Evolutionary conservation across 441 rosid genomes (phyloP).

Genomic region (Populus trichocarpa): DNA sequence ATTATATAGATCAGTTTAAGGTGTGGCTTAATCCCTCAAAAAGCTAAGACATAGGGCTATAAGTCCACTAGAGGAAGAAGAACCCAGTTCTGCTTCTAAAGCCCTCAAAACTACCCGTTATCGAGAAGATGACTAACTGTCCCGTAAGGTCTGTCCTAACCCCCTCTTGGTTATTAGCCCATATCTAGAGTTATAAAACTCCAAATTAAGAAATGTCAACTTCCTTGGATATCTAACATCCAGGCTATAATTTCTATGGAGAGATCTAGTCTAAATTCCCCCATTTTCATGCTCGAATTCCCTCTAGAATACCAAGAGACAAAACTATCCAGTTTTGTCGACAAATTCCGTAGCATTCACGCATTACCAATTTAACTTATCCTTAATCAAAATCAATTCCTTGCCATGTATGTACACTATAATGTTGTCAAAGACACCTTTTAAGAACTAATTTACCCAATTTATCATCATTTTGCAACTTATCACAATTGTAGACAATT

Average conservation of each 20-base stretch:
- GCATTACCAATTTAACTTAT: too few relatives aligned
- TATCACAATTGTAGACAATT: too few relatives aligned
- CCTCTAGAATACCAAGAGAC: not conserved
- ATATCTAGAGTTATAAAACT: too few relatives aligned
- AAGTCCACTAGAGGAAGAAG: not conserved
- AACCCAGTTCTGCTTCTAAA: rapidly evolving
- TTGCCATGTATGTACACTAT: not conserved
- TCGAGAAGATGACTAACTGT: too few relatives aligned
- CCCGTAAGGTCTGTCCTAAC: rapidly evolving
- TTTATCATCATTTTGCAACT: too few relatives aligned
- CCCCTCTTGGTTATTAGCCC: not conserved
- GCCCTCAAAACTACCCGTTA: not conserved
- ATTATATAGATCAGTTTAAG: not conserved
- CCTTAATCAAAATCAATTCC: too few relatives aligned
- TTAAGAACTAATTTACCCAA: too few relatives aligned
- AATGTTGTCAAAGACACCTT: not conserved
- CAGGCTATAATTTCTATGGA: too few relatives aligned
- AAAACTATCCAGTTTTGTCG: rapidly evolving
- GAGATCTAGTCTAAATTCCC: not conserved
- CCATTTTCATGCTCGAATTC: not conserved
- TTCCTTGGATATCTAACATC: not conserved
- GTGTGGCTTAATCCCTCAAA: not conserved
- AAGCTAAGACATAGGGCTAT: too few relatives aligned
- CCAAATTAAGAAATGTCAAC: too few relatives aligned
- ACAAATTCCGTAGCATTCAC: not conserved